Conservation (phyloP, 169 alveolate genomes). For the Plasmodium berghei region DNA sequence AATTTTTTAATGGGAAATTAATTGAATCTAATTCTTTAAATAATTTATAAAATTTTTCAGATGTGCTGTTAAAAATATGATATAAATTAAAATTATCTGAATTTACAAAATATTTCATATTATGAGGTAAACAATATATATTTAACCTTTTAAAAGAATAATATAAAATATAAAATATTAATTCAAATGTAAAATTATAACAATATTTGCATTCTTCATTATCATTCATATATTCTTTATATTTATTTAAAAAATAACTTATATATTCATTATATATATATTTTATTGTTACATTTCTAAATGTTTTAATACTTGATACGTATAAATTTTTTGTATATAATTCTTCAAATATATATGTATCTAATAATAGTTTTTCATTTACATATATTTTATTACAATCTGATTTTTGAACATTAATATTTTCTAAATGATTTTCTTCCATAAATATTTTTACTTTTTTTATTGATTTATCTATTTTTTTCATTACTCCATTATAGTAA, state of each 20-base stretch:
- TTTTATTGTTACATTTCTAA: slow-evolving; percentile 31
- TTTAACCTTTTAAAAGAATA: slow-evolving; percentile 41
- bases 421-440: slow-evolving; percentile 1
- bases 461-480: background rate
- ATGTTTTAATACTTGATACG: slow-evolving; percentile 13
- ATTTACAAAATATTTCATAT: slow-evolving; percentile 24
- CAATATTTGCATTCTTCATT: slow-evolving; percentile 16
- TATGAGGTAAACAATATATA: slow-evolving; percentile 58
- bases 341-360: slow-evolving; percentile 48
- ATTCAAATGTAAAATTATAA: slow-evolving; percentile 37
- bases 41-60: slow-evolving; percentile 21
- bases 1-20: slow-evolving; percentile 35
- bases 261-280: slow-evolving; percentile 40
- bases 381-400: slow-evolving; percentile 1
- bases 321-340: slow-evolving; percentile 21
- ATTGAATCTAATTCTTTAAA: slow-evolving; percentile 8
- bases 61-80: slow-evolving; percentile 26
- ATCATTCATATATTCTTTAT: slow-evolving; percentile 14
- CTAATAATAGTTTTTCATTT: slow-evolving; percentile 18
- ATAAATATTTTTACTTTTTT: slow-evolving; percentile 6
- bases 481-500: slow-evolving; percentile 46
- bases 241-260: slow-evolving; percentile 25
- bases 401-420: background rate
- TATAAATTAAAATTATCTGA: slow-evolving; percentile 35
- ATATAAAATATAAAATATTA: slow-evolving; percentile 28